These are phyloP conservation scores for Ophiocordyceps robertsii DNA, from an alignment of 2,329 filamentous ascomycete species.

Conservation along the genomic window DNA sequence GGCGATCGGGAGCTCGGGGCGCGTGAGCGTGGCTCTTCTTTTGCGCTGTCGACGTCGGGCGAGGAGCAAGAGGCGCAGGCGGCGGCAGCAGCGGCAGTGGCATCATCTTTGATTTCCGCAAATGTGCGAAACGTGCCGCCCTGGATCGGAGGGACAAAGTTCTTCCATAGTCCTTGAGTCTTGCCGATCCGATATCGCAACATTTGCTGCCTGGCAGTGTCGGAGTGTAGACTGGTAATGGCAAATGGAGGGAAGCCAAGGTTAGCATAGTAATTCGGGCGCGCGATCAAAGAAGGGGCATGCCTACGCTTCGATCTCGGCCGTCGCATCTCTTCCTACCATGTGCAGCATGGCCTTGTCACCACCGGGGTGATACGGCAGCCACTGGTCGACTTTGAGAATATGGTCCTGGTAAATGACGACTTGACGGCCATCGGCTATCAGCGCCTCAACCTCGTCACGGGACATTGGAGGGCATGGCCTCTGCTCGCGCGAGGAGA, in stretches of 20 bases:
- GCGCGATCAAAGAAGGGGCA: not conserved
- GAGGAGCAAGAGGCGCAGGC: not conserved
- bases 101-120: conserved; percentile 21
- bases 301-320: conserved; percentile 77
- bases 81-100: not conserved
- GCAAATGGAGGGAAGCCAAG: conserved; percentile 6
- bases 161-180: conserved; percentile 70
- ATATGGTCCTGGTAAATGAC: conserved; percentile 73
- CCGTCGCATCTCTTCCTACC: conserved; percentile 86
- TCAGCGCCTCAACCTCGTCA: conserved; percentile 50
- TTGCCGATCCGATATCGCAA: conserved; percentile 69
- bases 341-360: conserved; percentile 85
- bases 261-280: not conserved
- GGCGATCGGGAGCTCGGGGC: conserved; percentile 38
- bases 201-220: conserved; percentile 65
- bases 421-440: conserved; percentile 67
- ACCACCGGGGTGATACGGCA: conserved; percentile 83
- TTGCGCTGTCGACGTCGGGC: conserved; percentile 4
- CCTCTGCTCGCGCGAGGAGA: not conserved
- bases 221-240: conserved; percentile 59
- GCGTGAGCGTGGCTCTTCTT: conserved; percentile 30
- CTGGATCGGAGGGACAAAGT: conserved; percentile 85
- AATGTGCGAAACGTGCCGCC: conserved; percentile 59
- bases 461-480: conserved; percentile 24
- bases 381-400: conserved; percentile 78